Evolutionary conservation across 805 yeast genomes (phyloP), one percentile per base, ranked within the genome.

Genomic region (Candida palmyrensis): DNA sequence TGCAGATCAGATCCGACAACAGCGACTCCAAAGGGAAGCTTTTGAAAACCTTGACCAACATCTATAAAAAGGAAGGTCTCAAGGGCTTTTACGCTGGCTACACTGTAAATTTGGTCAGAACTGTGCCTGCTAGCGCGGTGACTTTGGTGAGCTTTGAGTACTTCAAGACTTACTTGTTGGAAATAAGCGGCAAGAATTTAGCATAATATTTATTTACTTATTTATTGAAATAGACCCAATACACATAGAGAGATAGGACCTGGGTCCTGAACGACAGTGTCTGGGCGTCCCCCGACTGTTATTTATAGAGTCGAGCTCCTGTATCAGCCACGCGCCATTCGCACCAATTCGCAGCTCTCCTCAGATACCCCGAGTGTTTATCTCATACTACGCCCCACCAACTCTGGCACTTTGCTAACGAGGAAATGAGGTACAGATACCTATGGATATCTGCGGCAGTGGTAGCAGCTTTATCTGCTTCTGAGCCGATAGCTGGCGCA

Each of bases 41-140:
- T 42, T 28, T 60, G 38, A 38, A 53, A 17, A 59, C 68, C 11
- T 51, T 72, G 13, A 40, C 44, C 24, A 51, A 60, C 10, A 70
- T 82, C 29, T 74, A 69, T 49, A 43, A 50, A 38, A 75, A 70
- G 34, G 96, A 89, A 52, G 96, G 97, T 3, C 41, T 81, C 33
- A 56, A 68, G 23, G 96, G 92, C 3, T 90, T 87, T 53, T 92
- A 92, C 52, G 80, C 92, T 1, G 98, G 98, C 0, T 83, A 89
- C 48, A 70, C 79, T 1, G 80, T 94, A 14, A 92, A 92, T 51
- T 62, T 92, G 49, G 75, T 86, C 19, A 68, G 98, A 46, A 92
- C 98, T 0, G 86, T 90, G 0, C 98, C 98, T 3, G 89, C 96
- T 1, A 77, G 88, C 45, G 97, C 97, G 1, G 86, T 90, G n/a